Base-by-base conservation (phyloP, 257 asterid genomes). In the Fraxinus cuspidata region DNA sequence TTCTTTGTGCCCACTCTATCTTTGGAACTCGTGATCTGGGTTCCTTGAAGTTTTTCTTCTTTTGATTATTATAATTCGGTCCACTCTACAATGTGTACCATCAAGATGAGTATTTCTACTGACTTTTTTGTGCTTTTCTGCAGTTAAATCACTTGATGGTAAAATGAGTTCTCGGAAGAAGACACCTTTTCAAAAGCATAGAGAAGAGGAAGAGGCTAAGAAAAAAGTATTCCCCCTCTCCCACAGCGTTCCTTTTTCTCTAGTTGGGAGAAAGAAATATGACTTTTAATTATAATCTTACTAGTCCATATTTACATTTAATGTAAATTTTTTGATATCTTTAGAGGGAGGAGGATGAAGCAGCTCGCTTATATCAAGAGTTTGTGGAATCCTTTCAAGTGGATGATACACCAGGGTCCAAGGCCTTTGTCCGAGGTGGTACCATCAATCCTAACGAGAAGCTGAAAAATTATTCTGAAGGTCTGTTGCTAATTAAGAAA, bases 121-220 rank as follows among this genome's bases (percentile, higher is more conserved):
- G 31, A 25, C 15, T 12, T 53, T 58, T 63, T 63, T 11, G 32
- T 25, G 69, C 34, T 63, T 27, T 63, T 3, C 7, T 23, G 19
- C 69, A 63, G 69, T 63, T 63, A 63, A 25, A 63, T 27, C 69
- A 10, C 8, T 63, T 27, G 69, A 63, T 21, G 69, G 9, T 76
- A 82, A 70, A 77, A 92, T 94, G 98, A 92, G 96, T 89, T 44
- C 96, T 40, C 89, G 96, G 86, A 94, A 88, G 91, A 92, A 94
- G 89, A 94, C 97, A 27, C 98, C 98, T 5, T 94, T 94, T 83
- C 97, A 94, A 87, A 94, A 92, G 90, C 98, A 94, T 73, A 88
- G 98, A 79, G 98, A 94, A 83, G 98, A 92, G 84, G 97, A 94
- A 83, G 98, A 92, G 85, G 96, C 96, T 7, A 94, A 87, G 94